Conservation (phyloP, 495 filamentous ascomycete species). For the Penicillium canescens region DNA sequence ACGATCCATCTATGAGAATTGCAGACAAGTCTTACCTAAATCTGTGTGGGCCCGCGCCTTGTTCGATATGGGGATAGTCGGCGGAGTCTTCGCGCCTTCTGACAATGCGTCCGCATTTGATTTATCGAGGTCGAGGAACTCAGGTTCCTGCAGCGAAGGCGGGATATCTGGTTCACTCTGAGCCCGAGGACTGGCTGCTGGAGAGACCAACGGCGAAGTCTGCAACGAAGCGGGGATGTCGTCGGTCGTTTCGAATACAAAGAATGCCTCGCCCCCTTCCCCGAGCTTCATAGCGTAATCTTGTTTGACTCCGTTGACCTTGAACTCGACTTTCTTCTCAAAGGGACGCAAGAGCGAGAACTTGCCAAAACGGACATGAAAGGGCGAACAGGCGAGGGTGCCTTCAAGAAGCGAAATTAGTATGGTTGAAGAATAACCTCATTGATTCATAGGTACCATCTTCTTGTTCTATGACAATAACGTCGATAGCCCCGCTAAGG, state of each 20-base stretch:
- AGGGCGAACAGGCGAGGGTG: slow-evolving; percentile 87
- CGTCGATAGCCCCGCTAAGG: slow-evolving; percentile 95
- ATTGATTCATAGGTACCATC: slow-evolving; percentile 60
- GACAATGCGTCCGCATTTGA: slow-evolving; percentile 20
- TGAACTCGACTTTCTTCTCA: slow-evolving; percentile 99
- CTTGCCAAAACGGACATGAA: slow-evolving; percentile 98
- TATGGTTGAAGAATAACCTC: neutral
- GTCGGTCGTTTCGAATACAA: slow-evolving; percentile 93
- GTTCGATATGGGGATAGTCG: slow-evolving; percentile 37
- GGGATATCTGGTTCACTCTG: slow-evolving; percentile 54
- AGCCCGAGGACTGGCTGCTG: slow-evolving; percentile 72
- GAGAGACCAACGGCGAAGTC: slow-evolving; percentile 90
- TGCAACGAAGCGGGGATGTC: slow-evolving; percentile 86
- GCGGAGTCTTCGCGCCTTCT: slow-evolving; percentile 27
- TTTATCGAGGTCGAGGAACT: slow-evolving; percentile 71
- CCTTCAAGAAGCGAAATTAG: slow-evolving; percentile 36
- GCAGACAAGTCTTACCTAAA: slow-evolving; percentile 38
- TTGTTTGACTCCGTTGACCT: slow-evolving; percentile 88
- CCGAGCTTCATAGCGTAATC: slow-evolving; percentile 98
- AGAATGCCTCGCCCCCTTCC: slow-evolving; percentile 97
- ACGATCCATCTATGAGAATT: neutral
- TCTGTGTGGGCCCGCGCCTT: slow-evolving; percentile 49
- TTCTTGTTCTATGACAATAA: slow-evolving; percentile 97
- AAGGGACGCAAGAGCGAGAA: slow-evolving; percentile 93
- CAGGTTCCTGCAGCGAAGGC: slow-evolving; percentile 72